A percentile compares a stretch with the other conserved stretches of the same genome.
These are phyloP conservation scores for Emergomyces pasteurianus DNA, from an alignment of 2,329 filamentous ascomycete genomes.

Conservation along the genomic window DNA sequence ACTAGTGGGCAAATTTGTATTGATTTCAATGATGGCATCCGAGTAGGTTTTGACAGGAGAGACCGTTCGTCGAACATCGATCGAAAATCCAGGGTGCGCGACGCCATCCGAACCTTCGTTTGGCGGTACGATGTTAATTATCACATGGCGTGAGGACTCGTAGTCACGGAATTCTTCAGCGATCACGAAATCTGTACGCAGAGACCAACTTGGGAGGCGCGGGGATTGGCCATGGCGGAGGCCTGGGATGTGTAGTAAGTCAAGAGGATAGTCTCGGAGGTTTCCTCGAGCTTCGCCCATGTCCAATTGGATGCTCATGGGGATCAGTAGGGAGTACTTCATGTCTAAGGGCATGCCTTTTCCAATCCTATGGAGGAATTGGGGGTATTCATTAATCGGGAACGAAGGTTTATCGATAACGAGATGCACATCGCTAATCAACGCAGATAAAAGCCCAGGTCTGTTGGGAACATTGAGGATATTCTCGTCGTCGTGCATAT, in stretches of 20 bases:
- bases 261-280: constrained; percentile 85
- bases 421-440: constrained; percentile 76
- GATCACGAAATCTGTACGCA: constrained; percentile 86
- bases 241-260: constrained; percentile 77
- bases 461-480: constrained; percentile 77
- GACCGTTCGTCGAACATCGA: constrained; percentile 82
- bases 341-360: constrained; percentile 93
- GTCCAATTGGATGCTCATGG: constrained; percentile 77
- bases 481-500: constrained; percentile 68
- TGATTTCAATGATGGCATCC: constrained; percentile 82
- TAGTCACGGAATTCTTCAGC: constrained; percentile 81
- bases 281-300: constrained; percentile 84
- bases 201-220: constrained; percentile 65
- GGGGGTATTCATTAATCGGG: constrained; percentile 64
- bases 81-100: constrained; percentile 55
- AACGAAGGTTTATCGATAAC: constrained; percentile 88
- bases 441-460: constrained; percentile 67
- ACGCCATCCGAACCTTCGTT: constrained; percentile 45
- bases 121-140: constrained; percentile 73
- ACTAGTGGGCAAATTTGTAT: constrained; percentile 79
- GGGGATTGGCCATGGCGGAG: constrained; percentile 69
- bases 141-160: constrained; percentile 67
- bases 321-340: constrained; percentile 78
- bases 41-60: constrained; percentile 95
- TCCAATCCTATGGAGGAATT: constrained; percentile 79